Percentiles rank a stretch among this genome's conserved stretches.
These are phyloP conservation scores for Cucurbita ficifolia DNA, from an alignment of 306 rosid genomes.

Conservation along the genomic window DNA sequence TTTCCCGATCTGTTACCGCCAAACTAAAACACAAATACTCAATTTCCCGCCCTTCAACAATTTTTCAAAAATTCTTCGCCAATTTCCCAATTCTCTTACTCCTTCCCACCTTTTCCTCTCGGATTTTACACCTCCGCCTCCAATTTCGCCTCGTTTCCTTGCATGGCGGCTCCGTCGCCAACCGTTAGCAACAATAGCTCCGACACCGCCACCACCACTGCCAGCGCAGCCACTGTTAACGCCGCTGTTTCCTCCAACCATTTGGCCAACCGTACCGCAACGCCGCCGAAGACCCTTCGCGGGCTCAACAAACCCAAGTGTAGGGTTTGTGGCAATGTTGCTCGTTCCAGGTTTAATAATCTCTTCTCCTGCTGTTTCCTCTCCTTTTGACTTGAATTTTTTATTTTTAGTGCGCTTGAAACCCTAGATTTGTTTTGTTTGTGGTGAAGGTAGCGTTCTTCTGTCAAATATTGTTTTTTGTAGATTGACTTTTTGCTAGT, in stretches of 20 bases:
- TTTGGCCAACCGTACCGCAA: constrained; percentile 22
- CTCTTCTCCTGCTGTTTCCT: neutral
- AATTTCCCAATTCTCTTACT: neutral
- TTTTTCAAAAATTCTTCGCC: neutral
- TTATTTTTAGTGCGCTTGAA: neutral
- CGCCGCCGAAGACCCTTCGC: constrained; percentile 49
- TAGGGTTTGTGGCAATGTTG: constrained; percentile 89
- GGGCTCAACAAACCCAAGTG: constrained; percentile 64
- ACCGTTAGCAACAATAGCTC: constrained; percentile 16
- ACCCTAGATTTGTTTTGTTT: constrained; percentile 2
- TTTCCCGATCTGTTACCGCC: constrained; percentile 8
- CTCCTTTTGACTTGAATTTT: neutral
- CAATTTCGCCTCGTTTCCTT: neutral
- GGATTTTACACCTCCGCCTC: neutral
- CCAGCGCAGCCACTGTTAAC: constrained; percentile 5
- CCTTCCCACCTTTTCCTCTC: neutral
- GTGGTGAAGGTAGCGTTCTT: neutral
- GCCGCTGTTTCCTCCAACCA: constrained; percentile 9
- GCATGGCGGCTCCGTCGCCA: constrained; percentile 34
- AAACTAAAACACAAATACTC: constrained; percentile 2
- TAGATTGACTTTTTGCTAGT: neutral
- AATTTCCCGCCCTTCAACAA: constrained; percentile 5
- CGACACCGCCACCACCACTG: constrained; percentile 3
- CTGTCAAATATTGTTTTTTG: neutral
- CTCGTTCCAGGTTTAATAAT: constrained; percentile 65